Conservation (phyloP, 1,284 basidiomycete genomes). For the Peniophora sp. region DNA sequence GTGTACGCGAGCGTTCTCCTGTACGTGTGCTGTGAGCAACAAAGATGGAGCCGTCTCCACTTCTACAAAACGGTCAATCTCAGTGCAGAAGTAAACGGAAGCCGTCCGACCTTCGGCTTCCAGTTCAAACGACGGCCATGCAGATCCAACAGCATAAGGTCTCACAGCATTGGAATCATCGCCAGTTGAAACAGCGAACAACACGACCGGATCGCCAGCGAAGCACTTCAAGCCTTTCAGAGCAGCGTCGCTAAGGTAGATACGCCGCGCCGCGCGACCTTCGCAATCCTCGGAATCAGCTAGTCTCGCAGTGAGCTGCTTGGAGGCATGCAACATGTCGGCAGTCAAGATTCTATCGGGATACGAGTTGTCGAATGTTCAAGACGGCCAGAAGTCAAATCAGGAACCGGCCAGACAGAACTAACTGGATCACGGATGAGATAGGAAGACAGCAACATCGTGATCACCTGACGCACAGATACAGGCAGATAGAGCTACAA, state of each 20-base stretch:
- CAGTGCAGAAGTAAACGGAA: neutral
- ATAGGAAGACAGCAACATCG: too few species aligned
- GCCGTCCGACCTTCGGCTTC: constrained; percentile 42
- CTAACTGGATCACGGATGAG: too few species aligned
- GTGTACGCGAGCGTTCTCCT: neutral
- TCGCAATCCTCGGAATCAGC: constrained; percentile 28
- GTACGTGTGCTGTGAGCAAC: constrained; percentile 1
- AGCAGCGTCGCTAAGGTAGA: constrained; percentile 59
- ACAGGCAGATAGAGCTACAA: too few species aligned
- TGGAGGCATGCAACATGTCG: too few species aligned
- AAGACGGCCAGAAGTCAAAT: too few species aligned
- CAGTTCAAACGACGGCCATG: constrained; percentile 63
- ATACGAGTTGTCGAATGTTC: too few species aligned
- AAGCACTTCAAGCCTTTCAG: constrained; percentile 56
- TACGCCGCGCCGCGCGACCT: constrained; percentile 50
- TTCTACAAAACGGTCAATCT: neutral
- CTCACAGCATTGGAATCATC: constrained; percentile 15
- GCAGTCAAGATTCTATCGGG: too few species aligned
- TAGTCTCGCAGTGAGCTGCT: constrained; percentile 28
- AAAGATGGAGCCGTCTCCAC: constrained; percentile 2
- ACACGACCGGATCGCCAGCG: constrained; percentile 64
- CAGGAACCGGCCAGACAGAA: too few species aligned
- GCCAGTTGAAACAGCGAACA: constrained; percentile 30
- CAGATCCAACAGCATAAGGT: constrained; percentile 57
- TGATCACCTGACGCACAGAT: too few species aligned